Base-by-base conservation (phyloP, 441 rosid genomes). In the Daphne laureola region DNA sequence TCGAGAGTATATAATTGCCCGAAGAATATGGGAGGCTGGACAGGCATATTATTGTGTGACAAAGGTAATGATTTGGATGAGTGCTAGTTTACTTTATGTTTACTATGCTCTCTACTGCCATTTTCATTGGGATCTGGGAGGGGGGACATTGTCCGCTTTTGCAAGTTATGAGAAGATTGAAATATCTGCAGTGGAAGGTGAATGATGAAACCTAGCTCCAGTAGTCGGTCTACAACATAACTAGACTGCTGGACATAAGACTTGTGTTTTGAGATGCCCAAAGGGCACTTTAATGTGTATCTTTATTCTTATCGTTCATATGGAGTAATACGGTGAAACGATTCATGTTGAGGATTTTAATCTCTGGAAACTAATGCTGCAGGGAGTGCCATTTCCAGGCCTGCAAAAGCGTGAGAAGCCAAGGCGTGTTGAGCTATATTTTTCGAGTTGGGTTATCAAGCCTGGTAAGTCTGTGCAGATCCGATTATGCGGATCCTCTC, bases 1-100 rank as follows among this genome's bases (percentile, higher is more conserved):
- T 64, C 79, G 98, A 44, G 98, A 91, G 57, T 91, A 88, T 59
- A 79, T 88, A 58, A 86, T 91, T 58, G 95, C 83, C 16, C 63
- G 87, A 67, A 88, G 93, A 67, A 86, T 88, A 72, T 91, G 98
- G 96, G 96, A 91, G 61, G 79, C 79, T 52, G 91, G 87, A 58
- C 84, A 68, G 57, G 70, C 70, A 4, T 91, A 79, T 70, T 88
- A 82, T 65, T 79, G 91, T 62, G 86, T 88, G 53, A 91, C 98
- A 35, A 91, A 91, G 89, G 98, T 86, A 73, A 56, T 38, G 35
- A 12, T 50, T 23, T 12, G 45, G 51, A 47, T 18, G 17, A 44
- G 48, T 14, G 4, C 17, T 46, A 11, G 36, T 46, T 61, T 53
- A 35, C 16, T 42, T 50, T 36, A 23, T 23, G 18, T 12, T 6